phyloP scores from a whole-genome alignment of 768 basidiomycete genomes.

The Calocera cornea region DNA sequence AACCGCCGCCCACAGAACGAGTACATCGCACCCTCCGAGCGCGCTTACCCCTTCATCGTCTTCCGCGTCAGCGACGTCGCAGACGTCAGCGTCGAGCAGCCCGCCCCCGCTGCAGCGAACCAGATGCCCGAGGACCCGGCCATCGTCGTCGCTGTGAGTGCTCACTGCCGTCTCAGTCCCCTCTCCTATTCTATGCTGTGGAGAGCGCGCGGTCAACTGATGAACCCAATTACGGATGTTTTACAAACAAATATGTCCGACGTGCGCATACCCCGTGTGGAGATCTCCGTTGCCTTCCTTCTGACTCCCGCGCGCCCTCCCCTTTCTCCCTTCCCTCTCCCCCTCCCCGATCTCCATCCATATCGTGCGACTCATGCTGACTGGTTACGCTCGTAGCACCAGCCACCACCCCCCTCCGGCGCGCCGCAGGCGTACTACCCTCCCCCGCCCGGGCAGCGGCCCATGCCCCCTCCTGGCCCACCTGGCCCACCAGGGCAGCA shows the following conservation, averaged over 20 bases:
- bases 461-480: not conserved
- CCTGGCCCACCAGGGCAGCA: not conserved
- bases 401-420: not conserved
- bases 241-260: conserved; percentile 30
- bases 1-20: conserved; percentile 48
- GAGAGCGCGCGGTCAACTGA: conserved; percentile 18
- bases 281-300: conserved; percentile 52
- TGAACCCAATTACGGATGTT: conserved; percentile 39
- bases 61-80: conserved; percentile 85
- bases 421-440: not conserved
- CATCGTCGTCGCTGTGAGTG: conserved; percentile 53
- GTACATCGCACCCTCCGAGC: conserved; percentile 70
- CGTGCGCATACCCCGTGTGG: conserved; percentile 38
- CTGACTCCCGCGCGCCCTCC: conserved; percentile 24
- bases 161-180: conserved; percentile 12
- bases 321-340: conserved; percentile 7
- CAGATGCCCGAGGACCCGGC: conserved; percentile 76
- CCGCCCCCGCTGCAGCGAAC: conserved; percentile 30
- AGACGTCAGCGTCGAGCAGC: conserved; percentile 73
- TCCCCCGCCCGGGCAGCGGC: not conserved
- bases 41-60: conserved; percentile 79
- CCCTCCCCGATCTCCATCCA: conserved; percentile 5
- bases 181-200: conserved; percentile 1
- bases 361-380: not conserved
- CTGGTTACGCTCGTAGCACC: not conserved